phyloP scores from a whole-genome alignment of 805 yeast genomes.

The Torulaspora gathmanii region DNA sequence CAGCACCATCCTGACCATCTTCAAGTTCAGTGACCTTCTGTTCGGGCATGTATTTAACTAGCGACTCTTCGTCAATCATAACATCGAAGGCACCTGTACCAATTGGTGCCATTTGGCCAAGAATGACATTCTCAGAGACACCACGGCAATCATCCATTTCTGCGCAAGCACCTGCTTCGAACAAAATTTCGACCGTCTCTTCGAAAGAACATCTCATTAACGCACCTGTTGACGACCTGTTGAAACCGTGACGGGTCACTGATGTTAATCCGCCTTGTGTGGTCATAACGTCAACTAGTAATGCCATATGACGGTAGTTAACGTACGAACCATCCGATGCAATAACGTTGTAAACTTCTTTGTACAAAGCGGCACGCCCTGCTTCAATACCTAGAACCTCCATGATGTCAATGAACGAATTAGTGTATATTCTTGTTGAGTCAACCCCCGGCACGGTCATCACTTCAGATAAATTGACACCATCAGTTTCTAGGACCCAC shows the following conservation, averaged over 20 bases:
- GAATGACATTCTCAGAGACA: constrained; percentile 94
- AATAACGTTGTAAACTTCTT: constrained; percentile 93
- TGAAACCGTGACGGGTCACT: constrained; percentile 98
- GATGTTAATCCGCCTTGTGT: constrained; percentile 98
- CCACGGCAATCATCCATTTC: constrained; percentile 98
- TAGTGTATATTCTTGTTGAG: constrained; percentile 83
- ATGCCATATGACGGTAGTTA: constrained; percentile 96
- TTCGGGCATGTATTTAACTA: constrained; percentile 49
- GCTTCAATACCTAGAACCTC: constrained; percentile 98
- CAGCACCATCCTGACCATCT: constrained; percentile 66
- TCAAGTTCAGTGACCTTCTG: constrained; percentile 39
- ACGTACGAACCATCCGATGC: constrained; percentile 99
- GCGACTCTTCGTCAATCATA: constrained; percentile 83
- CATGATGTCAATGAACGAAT: constrained; percentile 92
- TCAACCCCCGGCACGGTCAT: constrained; percentile 95
- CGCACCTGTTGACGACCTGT: constrained; percentile 98
- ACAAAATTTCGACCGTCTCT: constrained; percentile 94
- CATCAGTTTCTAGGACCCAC: constrained; percentile 99
- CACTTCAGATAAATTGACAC: constrained; percentile 92
- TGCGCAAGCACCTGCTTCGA: constrained; percentile 98
- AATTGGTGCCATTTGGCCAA: constrained; percentile 97
- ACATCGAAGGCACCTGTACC: constrained; percentile 99
- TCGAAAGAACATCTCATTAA: constrained; percentile 99
- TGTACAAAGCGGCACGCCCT: constrained; percentile 88
- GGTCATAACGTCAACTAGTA: constrained; percentile 97